Base-by-base conservation (phyloP, 2,329 filamentous ascomycete genomes). In the Ilyonectria robusta region DNA sequence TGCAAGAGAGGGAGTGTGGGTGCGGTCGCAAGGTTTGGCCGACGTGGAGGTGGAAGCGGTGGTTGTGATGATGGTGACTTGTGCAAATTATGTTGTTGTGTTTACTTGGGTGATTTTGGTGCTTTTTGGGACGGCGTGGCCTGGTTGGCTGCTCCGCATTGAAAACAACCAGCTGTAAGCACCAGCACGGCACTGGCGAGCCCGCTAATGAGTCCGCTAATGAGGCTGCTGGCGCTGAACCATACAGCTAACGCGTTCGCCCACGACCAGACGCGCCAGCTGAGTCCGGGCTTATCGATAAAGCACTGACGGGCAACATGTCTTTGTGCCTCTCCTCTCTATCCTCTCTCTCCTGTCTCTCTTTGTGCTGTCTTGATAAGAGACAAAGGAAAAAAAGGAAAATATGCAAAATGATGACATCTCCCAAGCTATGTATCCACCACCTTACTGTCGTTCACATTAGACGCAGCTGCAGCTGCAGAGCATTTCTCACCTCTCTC, bases 51-150 rank as follows among this genome's bases (percentile, higher is more conserved):
- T 47, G 40, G 29, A 55, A 42, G 61, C 48, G 53, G 66, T 51
- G 53, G 64, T 70, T 69, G 62, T 48, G 62, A 67, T 50, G 57
- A 56, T 70, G 42, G 59, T 55, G 35, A 51, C 53, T 62, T 56
- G 60, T 53, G 56, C 47, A 57, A 61, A 60, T 57, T 46, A 33
- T 57, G 37, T 57, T 57, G 59, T 63, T 71, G 55, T 72, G 70
- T 72, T 72, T 72, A 72, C 70, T 72, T 66, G 23, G 31, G 50
- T 26, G 65, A 54, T 59, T 58, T 58, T 31, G 31, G 50, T 26
- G 65, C 58, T 58, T 58, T 58, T 31, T 21, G 15, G 23, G 35
- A 17, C 3, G 23, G 23, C 26, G 26, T 31, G 17, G 48, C 29
- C 26, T 19, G 48, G 26, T 31, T 7, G 48, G 17, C 29, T 19